phyloP scores from a whole-genome alignment of 139 green algal genomes.

The Chlorella sp. region DNA sequence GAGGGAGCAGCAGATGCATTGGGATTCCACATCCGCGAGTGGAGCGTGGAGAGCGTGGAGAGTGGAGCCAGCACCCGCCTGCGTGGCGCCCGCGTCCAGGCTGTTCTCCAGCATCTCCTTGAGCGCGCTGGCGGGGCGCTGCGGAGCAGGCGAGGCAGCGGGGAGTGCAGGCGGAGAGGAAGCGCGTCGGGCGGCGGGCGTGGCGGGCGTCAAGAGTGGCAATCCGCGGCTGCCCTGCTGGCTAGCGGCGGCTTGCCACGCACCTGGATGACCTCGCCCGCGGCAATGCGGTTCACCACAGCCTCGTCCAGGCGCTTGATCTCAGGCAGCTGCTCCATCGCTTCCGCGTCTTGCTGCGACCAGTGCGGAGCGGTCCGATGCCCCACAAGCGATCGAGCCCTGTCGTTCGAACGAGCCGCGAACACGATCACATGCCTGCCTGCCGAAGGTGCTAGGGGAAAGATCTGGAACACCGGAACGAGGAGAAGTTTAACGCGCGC shows the following conservation, averaged over 20 bases:
- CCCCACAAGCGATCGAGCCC: no score
- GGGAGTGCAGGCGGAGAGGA: background rate
- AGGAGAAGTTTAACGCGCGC: no score
- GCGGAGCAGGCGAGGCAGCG: conserved; percentile 33
- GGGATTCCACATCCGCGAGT: conserved; percentile 4
- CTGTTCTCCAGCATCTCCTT: conserved; percentile 99
- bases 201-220: background rate
- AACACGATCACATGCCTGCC: no score
- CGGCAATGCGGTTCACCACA: conserved; percentile 95
- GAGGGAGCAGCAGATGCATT: background rate
- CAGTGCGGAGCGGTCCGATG: no score
- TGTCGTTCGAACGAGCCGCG: no score
- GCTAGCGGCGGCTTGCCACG: background rate
- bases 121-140: conserved; percentile 81
- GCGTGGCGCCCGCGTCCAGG: conserved; percentile 79
- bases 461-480: no score
- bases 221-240: background rate
- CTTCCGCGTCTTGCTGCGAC: no score
- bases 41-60: no score
- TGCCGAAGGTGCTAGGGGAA: no score
- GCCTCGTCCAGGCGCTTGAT: conserved; percentile 63
- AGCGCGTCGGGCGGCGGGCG: background rate
- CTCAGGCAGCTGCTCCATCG: background rate
- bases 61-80: no score
- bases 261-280: conserved; percentile 89